Conservation (phyloP, 2,329 filamentous ascomycete species). For the Alternaria atra region DNA sequence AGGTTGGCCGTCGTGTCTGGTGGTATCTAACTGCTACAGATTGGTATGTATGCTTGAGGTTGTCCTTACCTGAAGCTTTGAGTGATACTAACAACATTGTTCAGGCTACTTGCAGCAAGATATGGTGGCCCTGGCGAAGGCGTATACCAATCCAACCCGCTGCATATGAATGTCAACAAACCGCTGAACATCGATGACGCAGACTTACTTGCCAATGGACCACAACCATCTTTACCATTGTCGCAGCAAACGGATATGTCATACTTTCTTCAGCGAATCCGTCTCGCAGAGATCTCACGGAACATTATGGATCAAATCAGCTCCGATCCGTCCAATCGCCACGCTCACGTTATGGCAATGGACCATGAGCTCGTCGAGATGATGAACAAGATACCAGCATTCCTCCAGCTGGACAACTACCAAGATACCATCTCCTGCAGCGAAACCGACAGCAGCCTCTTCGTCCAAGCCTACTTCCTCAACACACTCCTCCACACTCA, state of each 20-base stretch:
- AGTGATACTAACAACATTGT: background rate
- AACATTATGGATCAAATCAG: conserved; percentile 45
- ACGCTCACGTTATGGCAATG: background rate
- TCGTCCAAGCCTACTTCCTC: conserved; percentile 48
- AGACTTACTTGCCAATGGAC: rapidly evolving
- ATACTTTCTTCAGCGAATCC: conserved; percentile 50
- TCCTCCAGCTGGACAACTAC: background rate
- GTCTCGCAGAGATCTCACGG: conserved; percentile 49
- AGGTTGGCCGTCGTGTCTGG: conserved; percentile 53
- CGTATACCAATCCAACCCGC: background rate
- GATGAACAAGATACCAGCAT: background rate
- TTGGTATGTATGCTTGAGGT: background rate
- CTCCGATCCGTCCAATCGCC: background rate
- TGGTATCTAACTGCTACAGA: conserved; percentile 49
- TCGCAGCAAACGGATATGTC: conserved; percentile 50
- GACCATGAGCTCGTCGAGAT: background rate
- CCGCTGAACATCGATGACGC: background rate
- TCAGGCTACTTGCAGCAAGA: background rate
- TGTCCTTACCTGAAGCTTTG: background rate
- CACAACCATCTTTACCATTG: background rate
- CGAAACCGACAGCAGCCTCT: conserved; percentile 16
- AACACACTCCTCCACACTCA: conserved; percentile 47
- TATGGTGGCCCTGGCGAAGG: background rate
- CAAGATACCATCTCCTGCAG: background rate
- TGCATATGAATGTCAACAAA: background rate